phyloP scores from a whole-genome alignment of 106 monocot genomes.

The Apostasia ramifera region DNA sequence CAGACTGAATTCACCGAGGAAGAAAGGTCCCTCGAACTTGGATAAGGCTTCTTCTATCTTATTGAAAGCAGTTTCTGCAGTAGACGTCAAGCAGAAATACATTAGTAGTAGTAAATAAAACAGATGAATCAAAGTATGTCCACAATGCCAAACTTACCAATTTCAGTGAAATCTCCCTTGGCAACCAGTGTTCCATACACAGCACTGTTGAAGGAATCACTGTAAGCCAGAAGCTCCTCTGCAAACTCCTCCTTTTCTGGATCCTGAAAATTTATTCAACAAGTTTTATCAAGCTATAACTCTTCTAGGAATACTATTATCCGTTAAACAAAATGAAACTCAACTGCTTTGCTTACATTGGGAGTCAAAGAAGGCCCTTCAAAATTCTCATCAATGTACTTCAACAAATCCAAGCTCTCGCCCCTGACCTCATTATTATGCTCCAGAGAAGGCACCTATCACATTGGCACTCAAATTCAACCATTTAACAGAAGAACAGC shows the following conservation, averaged over 20 bases:
- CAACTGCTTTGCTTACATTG: constrained; percentile 31
- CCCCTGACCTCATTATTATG: constrained; percentile 69
- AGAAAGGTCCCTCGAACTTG: constrained; percentile 84
- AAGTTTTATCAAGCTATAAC: background rate
- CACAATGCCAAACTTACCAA: constrained; percentile 36
- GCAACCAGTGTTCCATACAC: constrained; percentile 17
- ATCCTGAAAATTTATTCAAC: constrained; percentile 37
- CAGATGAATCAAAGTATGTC: background rate
- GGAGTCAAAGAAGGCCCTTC: constrained; percentile 60
- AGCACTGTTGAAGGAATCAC: constrained; percentile 42
- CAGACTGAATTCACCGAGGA: constrained; percentile 79
- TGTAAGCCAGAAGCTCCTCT: constrained; percentile 59
- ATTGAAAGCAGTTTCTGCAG: constrained; percentile 48
- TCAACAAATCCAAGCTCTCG: constrained; percentile 66
- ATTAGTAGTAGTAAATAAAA: background rate
- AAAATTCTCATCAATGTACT: constrained; percentile 57
- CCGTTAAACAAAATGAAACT: background rate
- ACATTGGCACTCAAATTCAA: background rate
- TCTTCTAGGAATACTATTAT: background rate
- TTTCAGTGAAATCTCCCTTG: constrained; percentile 47
- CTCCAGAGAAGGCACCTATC: constrained; percentile 71
- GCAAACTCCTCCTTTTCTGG: constrained; percentile 65
- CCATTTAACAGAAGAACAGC: background rate
- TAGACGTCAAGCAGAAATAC: background rate
- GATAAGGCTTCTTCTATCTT: constrained; percentile 60